Percentiles rank a stretch among this genome's conserved stretches.
phyloP scores from a whole-genome alignment of 441 rosid genomes.

The Euphorbia schlechtendalii region DNA sequence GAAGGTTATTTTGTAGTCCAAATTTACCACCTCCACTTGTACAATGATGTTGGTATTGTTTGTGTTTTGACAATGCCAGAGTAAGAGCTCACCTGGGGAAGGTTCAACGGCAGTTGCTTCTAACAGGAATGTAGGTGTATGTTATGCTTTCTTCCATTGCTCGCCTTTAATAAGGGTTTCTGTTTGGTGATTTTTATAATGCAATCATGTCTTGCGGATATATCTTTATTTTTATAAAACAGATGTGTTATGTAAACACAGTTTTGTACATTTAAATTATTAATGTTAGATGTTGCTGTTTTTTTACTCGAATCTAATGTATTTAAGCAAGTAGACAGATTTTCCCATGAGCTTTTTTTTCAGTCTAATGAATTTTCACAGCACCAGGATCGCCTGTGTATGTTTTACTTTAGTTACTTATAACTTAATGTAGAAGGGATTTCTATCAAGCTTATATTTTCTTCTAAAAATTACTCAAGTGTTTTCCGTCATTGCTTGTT shows the following conservation, averaged over 20 bases:
- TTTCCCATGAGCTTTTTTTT: neutral
- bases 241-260: neutral
- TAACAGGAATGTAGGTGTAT: neutral
- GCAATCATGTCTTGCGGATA: neutral
- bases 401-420: no score
- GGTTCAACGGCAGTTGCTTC: constrained; percentile 47
- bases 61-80: constrained; percentile 17
- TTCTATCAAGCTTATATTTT: neutral
- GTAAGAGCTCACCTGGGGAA: constrained; percentile 53
- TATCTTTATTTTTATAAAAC: neutral
- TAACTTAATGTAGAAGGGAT: neutral
- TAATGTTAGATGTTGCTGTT: no score
- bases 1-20: neutral
- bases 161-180: neutral
- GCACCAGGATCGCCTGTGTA: no score
- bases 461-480: no score
- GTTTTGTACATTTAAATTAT: neutral
- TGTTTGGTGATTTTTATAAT: neutral
- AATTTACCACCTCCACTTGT: neutral
- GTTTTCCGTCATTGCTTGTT: neutral
- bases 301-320: neutral
- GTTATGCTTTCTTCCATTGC: neutral
- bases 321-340: no score
- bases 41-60: neutral
- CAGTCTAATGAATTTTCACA: no score